phyloP scores from a whole-genome alignment of 2,329 filamentous ascomycete species.

The Camptophora hylomeconis region DNA sequence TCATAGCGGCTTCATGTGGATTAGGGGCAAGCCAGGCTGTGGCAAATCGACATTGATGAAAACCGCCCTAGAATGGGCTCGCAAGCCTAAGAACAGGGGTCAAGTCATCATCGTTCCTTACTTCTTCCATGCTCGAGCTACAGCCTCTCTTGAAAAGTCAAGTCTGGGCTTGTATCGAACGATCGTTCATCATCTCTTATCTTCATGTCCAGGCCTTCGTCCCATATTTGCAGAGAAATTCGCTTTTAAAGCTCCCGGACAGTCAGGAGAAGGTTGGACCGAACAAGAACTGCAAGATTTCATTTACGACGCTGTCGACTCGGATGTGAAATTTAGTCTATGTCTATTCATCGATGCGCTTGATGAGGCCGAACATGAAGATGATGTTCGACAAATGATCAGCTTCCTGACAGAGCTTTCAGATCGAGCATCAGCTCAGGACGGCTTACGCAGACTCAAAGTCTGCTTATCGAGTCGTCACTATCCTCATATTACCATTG shows the following conservation, averaged over 20 bases:
- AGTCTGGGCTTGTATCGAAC: conserved; percentile 38
- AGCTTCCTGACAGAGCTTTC: conserved; percentile 2
- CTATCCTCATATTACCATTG: conserved; percentile 7
- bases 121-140: conserved; percentile 37
- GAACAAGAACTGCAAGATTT: conserved; percentile 16
- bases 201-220: not conserved
- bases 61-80: conserved; percentile 18
- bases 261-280: conserved; percentile 6
- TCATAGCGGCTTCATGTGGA: conserved; percentile 22
- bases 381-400: conserved; percentile 6
- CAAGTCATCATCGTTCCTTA: conserved; percentile 25
- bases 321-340: not conserved
- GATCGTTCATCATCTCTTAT: conserved; percentile 34
- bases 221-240: conserved; percentile 4
- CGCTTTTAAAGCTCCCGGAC: conserved; percentile 5
- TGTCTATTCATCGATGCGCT: conserved; percentile 5
- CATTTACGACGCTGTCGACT: conserved; percentile 20
- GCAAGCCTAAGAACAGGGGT: conserved; percentile 9
- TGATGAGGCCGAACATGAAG: conserved; percentile 5
- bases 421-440: conserved; percentile 2
- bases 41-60: conserved; percentile 37
- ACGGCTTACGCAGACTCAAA: conserved; percentile 1
- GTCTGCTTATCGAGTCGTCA: conserved; percentile 6
- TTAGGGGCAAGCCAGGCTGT: conserved; percentile 29
- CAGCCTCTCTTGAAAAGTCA: conserved; percentile 29